A percentile compares a stretch with the other conserved stretches of the same genome.
Evolutionary conservation across 768 basidiomycete genomes (phyloP).

Genomic region (Polyporus arcularius): DNA sequence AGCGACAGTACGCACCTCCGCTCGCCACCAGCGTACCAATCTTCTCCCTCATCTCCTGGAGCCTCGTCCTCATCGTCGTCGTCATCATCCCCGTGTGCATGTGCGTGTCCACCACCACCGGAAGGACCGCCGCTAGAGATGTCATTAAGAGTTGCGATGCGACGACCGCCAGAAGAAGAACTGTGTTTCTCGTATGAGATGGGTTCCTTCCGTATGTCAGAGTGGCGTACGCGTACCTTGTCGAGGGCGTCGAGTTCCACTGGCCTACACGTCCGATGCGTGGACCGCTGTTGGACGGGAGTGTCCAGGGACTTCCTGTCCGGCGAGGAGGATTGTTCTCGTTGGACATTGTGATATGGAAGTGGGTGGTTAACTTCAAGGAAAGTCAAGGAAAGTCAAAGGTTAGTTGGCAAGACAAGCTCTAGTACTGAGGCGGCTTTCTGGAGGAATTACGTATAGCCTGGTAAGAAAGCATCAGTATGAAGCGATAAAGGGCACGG

Average conservation of each 20-base stretch:
- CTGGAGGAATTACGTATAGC: too few relatives aligned
- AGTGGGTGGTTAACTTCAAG: too few relatives aligned
- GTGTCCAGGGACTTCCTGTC: conserved; percentile 5
- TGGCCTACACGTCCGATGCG: conserved; percentile 25
- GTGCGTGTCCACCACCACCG: conserved; percentile 9
- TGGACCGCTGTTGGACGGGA: conserved; percentile 19
- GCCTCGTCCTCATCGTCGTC: conserved; percentile 56
- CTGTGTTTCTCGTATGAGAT: background rate
- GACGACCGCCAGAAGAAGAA: conserved; percentile 18
- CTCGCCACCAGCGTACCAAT: conserved; percentile 94
- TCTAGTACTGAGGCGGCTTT: background rate
- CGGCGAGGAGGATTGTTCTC: conserved; percentile 9
- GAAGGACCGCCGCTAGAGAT: conserved; percentile 16
- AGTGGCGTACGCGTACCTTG: conserved; percentile 15
- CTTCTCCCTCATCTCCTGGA: conserved; percentile 54
- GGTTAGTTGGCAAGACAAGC: background rate
- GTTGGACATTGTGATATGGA: conserved; percentile 7
- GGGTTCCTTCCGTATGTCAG: background rate
- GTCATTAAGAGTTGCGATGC: conserved; percentile 32
- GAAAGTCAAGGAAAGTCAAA: background rate
- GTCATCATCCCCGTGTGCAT: conserved; percentile 38
- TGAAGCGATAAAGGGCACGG: too few relatives aligned
- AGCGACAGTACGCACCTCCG: conserved; percentile 56
- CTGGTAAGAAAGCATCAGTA: too few relatives aligned
- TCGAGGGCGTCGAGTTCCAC: conserved; percentile 17